These are phyloP conservation scores for Irpex sp. DNA, from an alignment of 1,284 basidiomycete genomes.

Conservation along the genomic window DNA sequence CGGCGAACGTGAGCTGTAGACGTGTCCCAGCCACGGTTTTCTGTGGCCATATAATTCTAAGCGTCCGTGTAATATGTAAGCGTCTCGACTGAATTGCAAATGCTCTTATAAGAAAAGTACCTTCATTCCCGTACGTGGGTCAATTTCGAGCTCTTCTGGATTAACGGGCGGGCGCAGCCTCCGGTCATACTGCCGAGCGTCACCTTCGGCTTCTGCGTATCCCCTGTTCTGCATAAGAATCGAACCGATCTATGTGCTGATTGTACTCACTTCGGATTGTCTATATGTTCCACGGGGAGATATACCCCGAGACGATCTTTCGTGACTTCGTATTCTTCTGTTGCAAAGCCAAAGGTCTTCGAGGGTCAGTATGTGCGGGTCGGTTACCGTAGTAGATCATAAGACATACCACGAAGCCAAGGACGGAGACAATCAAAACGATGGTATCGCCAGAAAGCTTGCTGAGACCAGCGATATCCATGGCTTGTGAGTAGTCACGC, in stretches of 20 bases:
- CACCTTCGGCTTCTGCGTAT: conserved; percentile 72
- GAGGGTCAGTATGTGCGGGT: not conserved
- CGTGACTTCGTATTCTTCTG: conserved; percentile 79
- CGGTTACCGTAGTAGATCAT: not conserved
- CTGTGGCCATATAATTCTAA: conserved; percentile 59
- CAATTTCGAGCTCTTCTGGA: conserved; percentile 74
- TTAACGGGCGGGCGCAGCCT: conserved; percentile 76
- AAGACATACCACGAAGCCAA: conserved; percentile 65
- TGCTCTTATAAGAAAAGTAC: conserved; percentile 28
- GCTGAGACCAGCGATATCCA: conserved; percentile 73
- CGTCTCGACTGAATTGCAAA: conserved; percentile 15
- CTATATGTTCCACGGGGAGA: conserved; percentile 78
- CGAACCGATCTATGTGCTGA: not conserved
- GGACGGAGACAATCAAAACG: conserved; percentile 67
- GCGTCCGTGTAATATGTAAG: not conserved
- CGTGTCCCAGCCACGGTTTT: conserved; percentile 72
- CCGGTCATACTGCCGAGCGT: conserved; percentile 61
- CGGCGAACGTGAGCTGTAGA: conserved; percentile 75
- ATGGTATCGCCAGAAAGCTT: conserved; percentile 66
- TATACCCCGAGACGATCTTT: conserved; percentile 82
- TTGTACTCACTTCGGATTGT: conserved; percentile 58
- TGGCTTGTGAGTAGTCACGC: conserved; percentile 67
- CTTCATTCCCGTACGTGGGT: conserved; percentile 84
- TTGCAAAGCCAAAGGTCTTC: conserved; percentile 68
- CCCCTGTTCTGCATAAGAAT: conserved; percentile 36